These are phyloP conservation scores for Xylaria polymorpha DNA, from an alignment of 2,329 filamentous ascomycete species.

Conservation along the genomic window DNA sequence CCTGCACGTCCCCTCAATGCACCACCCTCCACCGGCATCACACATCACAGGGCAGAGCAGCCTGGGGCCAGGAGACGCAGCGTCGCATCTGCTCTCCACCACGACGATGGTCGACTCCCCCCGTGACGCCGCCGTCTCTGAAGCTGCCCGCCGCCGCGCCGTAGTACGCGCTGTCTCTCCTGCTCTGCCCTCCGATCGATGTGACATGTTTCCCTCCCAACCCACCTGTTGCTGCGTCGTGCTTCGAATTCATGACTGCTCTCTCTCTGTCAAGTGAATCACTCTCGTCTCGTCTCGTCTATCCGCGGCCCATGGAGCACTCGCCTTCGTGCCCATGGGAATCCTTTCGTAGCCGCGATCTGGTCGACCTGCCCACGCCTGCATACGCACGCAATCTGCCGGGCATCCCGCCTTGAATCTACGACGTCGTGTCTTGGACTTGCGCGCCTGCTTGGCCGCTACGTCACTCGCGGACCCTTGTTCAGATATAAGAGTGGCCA, in stretches of 20 bases:
- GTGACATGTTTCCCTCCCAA: slow-evolving; percentile 44
- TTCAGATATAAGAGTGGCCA: slow-evolving; percentile 38
- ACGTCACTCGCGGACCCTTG: slow-evolving; percentile 37
- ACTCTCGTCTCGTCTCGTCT: slow-evolving; percentile 38
- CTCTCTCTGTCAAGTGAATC: slow-evolving; percentile 38
- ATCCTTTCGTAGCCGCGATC: slow-evolving; percentile 35
- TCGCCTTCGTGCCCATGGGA: slow-evolving; percentile 24
- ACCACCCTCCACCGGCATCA: neutral
- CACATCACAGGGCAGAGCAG: slow-evolving; percentile 28
- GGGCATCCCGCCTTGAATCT: slow-evolving; percentile 15
- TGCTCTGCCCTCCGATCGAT: slow-evolving; percentile 36
- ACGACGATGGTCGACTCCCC: slow-evolving; percentile 29
- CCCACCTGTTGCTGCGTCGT: slow-evolving; percentile 33
- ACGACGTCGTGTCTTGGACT: slow-evolving; percentile 36
- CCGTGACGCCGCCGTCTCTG: slow-evolving; percentile 44
- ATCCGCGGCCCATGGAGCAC: slow-evolving; percentile 43
- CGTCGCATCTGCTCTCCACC: slow-evolving; percentile 33
- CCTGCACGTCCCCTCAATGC: neutral
- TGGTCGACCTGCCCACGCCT: slow-evolving; percentile 29
- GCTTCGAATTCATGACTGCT: slow-evolving; percentile 36
- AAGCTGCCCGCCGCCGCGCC: neutral
- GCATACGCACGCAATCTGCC: slow-evolving; percentile 18
- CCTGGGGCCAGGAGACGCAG: slow-evolving; percentile 36
- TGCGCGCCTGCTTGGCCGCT: slow-evolving; percentile 36
- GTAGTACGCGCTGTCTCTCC: slow-evolving; percentile 35